Percentiles rank a stretch among this genome's conserved stretches.
Conservation (phyloP, 176 grass and related monocot species). For the Zea luxurians region DNA sequence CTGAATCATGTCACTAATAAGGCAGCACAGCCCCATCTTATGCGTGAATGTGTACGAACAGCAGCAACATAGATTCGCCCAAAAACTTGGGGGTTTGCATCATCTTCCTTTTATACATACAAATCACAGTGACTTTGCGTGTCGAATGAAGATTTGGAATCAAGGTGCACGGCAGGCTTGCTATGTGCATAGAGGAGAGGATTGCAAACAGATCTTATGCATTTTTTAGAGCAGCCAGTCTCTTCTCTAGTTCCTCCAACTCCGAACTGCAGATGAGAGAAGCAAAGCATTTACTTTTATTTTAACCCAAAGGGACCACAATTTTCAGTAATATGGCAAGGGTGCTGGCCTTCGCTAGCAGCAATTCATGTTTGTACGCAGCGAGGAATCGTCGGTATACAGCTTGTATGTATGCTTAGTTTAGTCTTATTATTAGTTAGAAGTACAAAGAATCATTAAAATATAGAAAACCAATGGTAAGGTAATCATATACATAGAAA, state of each 20-base stretch:
- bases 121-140: slow-evolving; percentile 24
- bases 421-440: slow-evolving; percentile 2
- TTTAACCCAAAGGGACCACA: background rate
- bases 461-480: slow-evolving; percentile 2
- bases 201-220: slow-evolving; percentile 30
- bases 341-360: background rate
- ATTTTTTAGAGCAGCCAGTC: slow-evolving; percentile 73
- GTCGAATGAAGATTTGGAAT: slow-evolving; percentile 12
- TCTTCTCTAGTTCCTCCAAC: slow-evolving; percentile 73
- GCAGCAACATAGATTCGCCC: background rate
- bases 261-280: slow-evolving; percentile 60
- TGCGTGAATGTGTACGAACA: background rate
- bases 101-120: slow-evolving; percentile 34
- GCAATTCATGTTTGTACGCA: background rate
- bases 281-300: slow-evolving; percentile 1
- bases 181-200: slow-evolving; percentile 11
- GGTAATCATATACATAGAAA: background rate
- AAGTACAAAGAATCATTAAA: slow-evolving; percentile 17
- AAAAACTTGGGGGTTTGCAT: slow-evolving; percentile 6
- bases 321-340: slow-evolving; percentile 16
- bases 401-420: slow-evolving; percentile 3
- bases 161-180: slow-evolving; percentile 20
- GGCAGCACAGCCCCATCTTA: background rate
- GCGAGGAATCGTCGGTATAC: background rate
- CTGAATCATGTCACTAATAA: background rate